Evolutionary conservation across 1,139 yeast genomes (phyloP).

Genomic region (Suhomyces panamericanus): DNA sequence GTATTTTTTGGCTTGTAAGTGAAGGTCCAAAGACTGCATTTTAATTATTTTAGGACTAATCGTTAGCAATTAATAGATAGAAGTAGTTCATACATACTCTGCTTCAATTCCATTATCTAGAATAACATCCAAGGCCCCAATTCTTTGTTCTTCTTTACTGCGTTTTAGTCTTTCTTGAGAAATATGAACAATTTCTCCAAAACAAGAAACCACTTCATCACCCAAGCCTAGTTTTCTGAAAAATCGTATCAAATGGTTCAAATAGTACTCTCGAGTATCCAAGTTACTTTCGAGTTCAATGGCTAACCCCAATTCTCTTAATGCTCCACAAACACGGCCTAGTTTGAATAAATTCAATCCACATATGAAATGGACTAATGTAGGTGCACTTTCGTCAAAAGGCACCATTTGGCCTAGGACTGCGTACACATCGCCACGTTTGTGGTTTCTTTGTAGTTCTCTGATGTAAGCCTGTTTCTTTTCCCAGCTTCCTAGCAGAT

Average conservation of each 20-base stretch:
- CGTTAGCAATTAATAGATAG: background rate
- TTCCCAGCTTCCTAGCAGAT: background rate
- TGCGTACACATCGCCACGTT: conserved; percentile 15
- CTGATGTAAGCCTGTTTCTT: background rate
- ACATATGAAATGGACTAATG: conserved; percentile 18
- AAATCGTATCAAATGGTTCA: conserved; percentile 18
- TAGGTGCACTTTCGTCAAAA: conserved; percentile 9
- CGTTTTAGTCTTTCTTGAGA: conserved; percentile 5
- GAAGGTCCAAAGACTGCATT: conserved; percentile 11
- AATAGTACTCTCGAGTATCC: conserved; percentile 18
- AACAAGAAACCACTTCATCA: conserved; percentile 12
- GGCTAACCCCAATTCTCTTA: conserved; percentile 29
- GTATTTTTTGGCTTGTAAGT: conserved; percentile 24
- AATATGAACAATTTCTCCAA: conserved; percentile 17
- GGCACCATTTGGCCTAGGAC: conserved; percentile 18
- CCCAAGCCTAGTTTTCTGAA: conserved; percentile 21
- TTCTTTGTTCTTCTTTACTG: background rate
- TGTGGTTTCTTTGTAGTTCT: conserved; percentile 8
- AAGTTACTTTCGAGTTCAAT: conserved; percentile 26
- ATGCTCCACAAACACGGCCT: conserved; percentile 28
- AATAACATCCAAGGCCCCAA: background rate
- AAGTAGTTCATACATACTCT: background rate
- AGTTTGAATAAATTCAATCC: conserved; percentile 25
- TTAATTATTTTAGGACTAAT: background rate
- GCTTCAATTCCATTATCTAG: background rate